Evolutionary conservation across 2,329 filamentous ascomycete genomes (phyloP).

Genomic region (Beauveria bassiana): DNA sequence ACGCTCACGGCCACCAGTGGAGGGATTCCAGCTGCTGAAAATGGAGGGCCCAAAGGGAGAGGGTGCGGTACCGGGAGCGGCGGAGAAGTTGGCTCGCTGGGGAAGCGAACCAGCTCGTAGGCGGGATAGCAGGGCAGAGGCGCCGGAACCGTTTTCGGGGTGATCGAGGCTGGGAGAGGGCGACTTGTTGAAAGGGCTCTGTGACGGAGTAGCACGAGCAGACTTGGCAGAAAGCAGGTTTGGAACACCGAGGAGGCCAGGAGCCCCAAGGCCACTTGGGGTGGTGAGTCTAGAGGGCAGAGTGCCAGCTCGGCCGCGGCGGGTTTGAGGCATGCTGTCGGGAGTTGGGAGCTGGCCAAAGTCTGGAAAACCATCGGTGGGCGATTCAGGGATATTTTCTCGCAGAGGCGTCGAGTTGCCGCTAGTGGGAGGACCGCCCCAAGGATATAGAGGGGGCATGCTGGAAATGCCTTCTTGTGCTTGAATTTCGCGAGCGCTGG

Average conservation of each 20-base stretch:
- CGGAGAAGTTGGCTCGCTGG: slow-evolving; percentile 66
- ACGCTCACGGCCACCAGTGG: slow-evolving; percentile 61
- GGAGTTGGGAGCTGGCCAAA: slow-evolving; percentile 66
- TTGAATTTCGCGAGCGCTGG: slow-evolving; percentile 89
- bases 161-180: slow-evolving; percentile 47
- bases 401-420: slow-evolving; percentile 93
- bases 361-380: slow-evolving; percentile 91
- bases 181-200: slow-evolving; percentile 72
- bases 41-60: slow-evolving; percentile 82
- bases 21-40: slow-evolving; percentile 79
- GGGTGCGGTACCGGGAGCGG: slow-evolving; percentile 39
- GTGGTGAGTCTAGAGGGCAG: slow-evolving; percentile 92
- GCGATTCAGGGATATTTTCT: slow-evolving; percentile 95
- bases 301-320: slow-evolving; percentile 84
- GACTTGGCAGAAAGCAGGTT: slow-evolving; percentile 59
- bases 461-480: slow-evolving; percentile 81
- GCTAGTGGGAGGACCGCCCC: slow-evolving; percentile 94
- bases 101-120: slow-evolving; percentile 91
- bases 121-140: slow-evolving; percentile 71
- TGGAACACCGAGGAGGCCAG: slow-evolving; percentile 47
- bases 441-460: slow-evolving; percentile 60
- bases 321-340: slow-evolving; percentile 57
- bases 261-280: slow-evolving; percentile 49
- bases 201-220: slow-evolving; percentile 76
- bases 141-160: slow-evolving; percentile 49